Percentiles rank a stretch among this genome's conserved stretches.
phyloP scores from a whole-genome alignment of 2,329 filamentous ascomycete genomes.

The Paraphoma sp. region DNA sequence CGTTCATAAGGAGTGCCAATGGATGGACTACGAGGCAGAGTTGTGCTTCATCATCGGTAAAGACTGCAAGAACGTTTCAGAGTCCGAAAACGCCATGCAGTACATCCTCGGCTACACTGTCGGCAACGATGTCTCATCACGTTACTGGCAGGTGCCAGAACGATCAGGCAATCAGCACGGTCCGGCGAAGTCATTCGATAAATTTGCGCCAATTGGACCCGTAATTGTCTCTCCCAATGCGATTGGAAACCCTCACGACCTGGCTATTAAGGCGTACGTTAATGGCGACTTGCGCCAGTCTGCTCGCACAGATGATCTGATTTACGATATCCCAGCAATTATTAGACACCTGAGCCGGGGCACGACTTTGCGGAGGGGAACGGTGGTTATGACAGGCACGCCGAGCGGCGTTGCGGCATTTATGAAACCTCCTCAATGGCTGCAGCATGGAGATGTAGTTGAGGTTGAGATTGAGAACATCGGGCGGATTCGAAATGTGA shows the following conservation, averaged over 20 bases:
- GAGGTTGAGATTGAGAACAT: slow-evolving; percentile 47
- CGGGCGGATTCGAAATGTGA: slow-evolving; percentile 48
- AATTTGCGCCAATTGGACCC: slow-evolving; percentile 58
- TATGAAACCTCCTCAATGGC: slow-evolving; percentile 47
- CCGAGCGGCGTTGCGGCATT: slow-evolving; percentile 52
- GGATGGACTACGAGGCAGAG: slow-evolving; percentile 4
- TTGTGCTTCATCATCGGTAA: slow-evolving; percentile 56
- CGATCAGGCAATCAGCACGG: slow-evolving; percentile 51
- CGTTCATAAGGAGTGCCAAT: slow-evolving; percentile 11
- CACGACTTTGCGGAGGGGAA: slow-evolving; percentile 48
- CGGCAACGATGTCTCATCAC: slow-evolving; percentile 60
- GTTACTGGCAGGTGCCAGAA: slow-evolving; percentile 52
- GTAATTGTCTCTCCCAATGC: slow-evolving; percentile 48
- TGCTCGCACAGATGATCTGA: slow-evolving; percentile 44
- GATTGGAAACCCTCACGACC: slow-evolving; percentile 47
- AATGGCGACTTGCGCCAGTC: slow-evolving; percentile 55
- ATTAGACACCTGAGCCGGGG: slow-evolving; percentile 52
- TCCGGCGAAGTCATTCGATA: slow-evolving; percentile 61
- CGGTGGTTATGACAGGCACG: slow-evolving; percentile 55
- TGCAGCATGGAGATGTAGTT: slow-evolving; percentile 50
- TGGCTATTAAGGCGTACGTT: slow-evolving; percentile 51
- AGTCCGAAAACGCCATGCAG: slow-evolving; percentile 46
- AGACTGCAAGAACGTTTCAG: slow-evolving; percentile 54
- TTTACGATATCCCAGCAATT: slow-evolving; percentile 50
- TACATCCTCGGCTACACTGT: slow-evolving; percentile 59